These are phyloP conservation scores for Euphorbia lathyris DNA, from an alignment of 345 rosid species.

Conservation along the genomic window DNA sequence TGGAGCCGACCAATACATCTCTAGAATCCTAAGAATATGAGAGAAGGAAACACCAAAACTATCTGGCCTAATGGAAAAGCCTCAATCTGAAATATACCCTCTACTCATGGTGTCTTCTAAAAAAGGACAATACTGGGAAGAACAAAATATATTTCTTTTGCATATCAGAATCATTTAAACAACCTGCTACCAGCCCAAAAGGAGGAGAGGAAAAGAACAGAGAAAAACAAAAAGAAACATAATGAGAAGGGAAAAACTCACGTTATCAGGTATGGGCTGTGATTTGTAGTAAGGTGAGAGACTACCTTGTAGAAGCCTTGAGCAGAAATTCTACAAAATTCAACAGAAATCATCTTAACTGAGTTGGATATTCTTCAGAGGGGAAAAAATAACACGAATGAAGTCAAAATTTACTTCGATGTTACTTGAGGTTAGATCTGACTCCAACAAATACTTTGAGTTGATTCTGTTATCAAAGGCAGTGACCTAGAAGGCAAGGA, in stretches of 20 bases:
- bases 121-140: not conserved
- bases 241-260: slow-evolving; percentile 29
- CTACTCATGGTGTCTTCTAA: no score
- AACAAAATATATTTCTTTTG: not conserved
- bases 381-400: not conserved
- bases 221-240: not conserved
- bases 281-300: slow-evolving; percentile 64
- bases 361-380: slow-evolving; percentile 10
- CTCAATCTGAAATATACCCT: no score
- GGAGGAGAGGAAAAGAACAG: not conserved
- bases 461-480: slow-evolving; percentile 71
- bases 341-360: slow-evolving; percentile 13
- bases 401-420: slow-evolving; percentile 54
- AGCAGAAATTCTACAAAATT: slow-evolving; percentile 60
- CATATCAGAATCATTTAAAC: no score
- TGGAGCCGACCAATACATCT: no score
- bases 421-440: slow-evolving; percentile 56
- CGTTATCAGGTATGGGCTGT: slow-evolving; percentile 74
- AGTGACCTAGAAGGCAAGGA: slow-evolving; percentile 51
- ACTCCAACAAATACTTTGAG: slow-evolving; percentile 65
- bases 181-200: no score
- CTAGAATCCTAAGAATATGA: no score
- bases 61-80: no score
- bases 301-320: slow-evolving; percentile 51
- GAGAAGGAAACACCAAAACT: no score